Base-by-base conservation (phyloP, 495 filamentous ascomycete genomes). In the Aspergillus coremiiformis region DNA sequence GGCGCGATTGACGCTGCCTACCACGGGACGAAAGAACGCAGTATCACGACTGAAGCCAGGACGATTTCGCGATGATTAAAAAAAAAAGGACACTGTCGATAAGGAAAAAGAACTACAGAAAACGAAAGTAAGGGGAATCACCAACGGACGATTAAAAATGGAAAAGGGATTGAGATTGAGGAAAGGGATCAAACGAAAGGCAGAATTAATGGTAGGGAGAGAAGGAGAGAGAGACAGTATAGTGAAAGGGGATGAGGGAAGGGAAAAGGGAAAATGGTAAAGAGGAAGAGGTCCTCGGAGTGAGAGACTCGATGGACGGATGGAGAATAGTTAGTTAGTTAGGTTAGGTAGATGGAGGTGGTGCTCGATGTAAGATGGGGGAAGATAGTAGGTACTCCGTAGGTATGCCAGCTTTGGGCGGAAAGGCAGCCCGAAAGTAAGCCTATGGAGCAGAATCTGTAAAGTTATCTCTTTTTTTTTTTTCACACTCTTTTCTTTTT, bases 41-140 rank as follows among this genome's bases (percentile, higher is more conserved):
- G 49, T 53, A 49, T 46, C 37, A 47, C 44, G 49, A 44, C 47
- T 46, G 45, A 55, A 44, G 54, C 53, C 47, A 58, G 50, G 53
- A 49, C 46, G 49, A 49, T 55, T 49, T 35, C 32, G 47, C 49
- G 53, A 41, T 30, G 51, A 39, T 32, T 44, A 47, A 55, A 49
- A 41, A 43, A n/a, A 54, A 39, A 52, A 37, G 47, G 51, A 52
- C 56, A 56, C 43, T 35, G 49, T 53, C 51, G 37, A 65, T 54
- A 59, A 63, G 63, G 23, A 21, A 44, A 64, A 26, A 14, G 35
- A 49, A 55, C 23, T 42, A 37, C 42, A 22, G 24, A 21, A 53
- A 62, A 67, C 58, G 58, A 61, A 60, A 59, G 67, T 59, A 63
- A 54, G 57, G 53, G 50, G 53, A 51, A 53, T 56, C 39, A 59